Percentiles rank a stretch among this genome's conserved stretches.
Conservation (phyloP, 2,329 filamentous ascomycete genomes). For the Westerdykella sp. region DNA sequence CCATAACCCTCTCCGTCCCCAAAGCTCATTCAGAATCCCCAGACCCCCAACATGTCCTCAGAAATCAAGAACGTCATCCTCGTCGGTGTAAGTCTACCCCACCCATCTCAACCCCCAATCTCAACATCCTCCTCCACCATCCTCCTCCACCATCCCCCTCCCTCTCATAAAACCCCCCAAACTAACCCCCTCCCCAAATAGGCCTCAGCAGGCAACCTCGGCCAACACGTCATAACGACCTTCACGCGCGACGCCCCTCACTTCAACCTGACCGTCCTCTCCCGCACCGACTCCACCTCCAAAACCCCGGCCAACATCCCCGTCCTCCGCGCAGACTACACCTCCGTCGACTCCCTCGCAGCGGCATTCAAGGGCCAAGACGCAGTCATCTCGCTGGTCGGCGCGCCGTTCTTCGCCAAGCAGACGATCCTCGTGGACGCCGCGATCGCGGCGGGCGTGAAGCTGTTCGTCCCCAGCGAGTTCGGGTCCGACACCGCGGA, state of each 20-base stretch:
- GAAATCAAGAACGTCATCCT: slow-evolving; percentile 41
- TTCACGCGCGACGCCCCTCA: slow-evolving; percentile 35
- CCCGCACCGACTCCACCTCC: slow-evolving; percentile 43
- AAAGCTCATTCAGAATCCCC: too few relatives aligned
- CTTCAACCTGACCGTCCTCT: slow-evolving; percentile 53
- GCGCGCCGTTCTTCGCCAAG: slow-evolving; percentile 35
- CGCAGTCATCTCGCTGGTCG: slow-evolving; percentile 48
- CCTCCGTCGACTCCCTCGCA: slow-evolving; percentile 44
- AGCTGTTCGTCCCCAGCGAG: slow-evolving; percentile 57
- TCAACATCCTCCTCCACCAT: too few relatives aligned
- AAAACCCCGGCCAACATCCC: slow-evolving; percentile 37
- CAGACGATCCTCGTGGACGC: slow-evolving; percentile 54
- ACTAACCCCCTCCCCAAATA: slow-evolving; percentile 10
- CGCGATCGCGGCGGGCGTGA: slow-evolving; percentile 53
- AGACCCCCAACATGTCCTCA: slow-evolving; percentile 16
- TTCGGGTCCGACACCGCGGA: slow-evolving; percentile 44
- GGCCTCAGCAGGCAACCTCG: slow-evolving; percentile 40
- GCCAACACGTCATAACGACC: slow-evolving; percentile 36
- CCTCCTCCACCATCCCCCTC: not conserved
- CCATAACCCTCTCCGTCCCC: too few relatives aligned
- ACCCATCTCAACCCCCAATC: too few relatives aligned
- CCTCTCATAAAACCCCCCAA: not conserved
- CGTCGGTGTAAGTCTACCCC: slow-evolving; percentile 34
- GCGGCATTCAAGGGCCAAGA: slow-evolving; percentile 52
- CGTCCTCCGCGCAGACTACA: slow-evolving; percentile 46